A percentile compares a stretch with the other conserved stretches of the same genome.
phyloP scores from a whole-genome alignment of 352 stramenopile species.

The Phytopythium chamaehyphon region DNA sequence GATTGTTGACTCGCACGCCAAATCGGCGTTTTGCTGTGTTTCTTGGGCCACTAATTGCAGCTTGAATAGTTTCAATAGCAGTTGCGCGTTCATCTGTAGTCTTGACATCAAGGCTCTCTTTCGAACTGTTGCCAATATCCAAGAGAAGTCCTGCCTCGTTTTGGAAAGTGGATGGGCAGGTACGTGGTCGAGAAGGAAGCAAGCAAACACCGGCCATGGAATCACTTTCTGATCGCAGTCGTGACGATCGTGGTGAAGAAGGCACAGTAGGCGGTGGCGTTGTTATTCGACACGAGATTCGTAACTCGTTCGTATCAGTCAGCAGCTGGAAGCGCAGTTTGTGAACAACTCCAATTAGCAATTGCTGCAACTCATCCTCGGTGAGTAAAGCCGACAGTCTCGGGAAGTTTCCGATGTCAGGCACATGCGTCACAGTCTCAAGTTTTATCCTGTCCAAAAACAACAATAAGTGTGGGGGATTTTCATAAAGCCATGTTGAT shows the following conservation, averaged over 20 bases:
- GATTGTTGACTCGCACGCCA: background rate
- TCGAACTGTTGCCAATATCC: background rate
- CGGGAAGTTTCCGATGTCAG: slow-evolving; percentile 55
- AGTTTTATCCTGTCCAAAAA: slow-evolving; percentile 58
- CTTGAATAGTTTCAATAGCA: too few species aligned
- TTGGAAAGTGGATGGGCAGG: slow-evolving; percentile 47
- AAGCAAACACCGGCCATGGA: background rate
- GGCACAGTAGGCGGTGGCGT: background rate
- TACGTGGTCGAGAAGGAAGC: slow-evolving; percentile 26
- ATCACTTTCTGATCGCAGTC: background rate
- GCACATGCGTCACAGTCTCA: slow-evolving; percentile 45
- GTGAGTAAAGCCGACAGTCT: slow-evolving; percentile 53
- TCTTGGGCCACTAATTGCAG: too few species aligned
- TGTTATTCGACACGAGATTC: slow-evolving; percentile 12
- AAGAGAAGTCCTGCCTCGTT: slow-evolving; percentile 13
- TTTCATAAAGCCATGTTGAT: background rate
- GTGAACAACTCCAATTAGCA: slow-evolving; percentile 59
- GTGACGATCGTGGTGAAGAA: background rate
- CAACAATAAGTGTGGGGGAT: too few species aligned
- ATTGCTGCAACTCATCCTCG: slow-evolving; percentile 52
- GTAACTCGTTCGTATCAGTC: slow-evolving; percentile 11
- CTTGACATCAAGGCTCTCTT: background rate
- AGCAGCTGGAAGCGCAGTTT: slow-evolving; percentile 39
- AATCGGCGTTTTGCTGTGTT: background rate
- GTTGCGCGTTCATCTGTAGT: background rate